Percentiles rank a stretch among this genome's conserved stretches.
Evolutionary conservation across 495 filamentous ascomycete species (phyloP).

Genomic region (Penicillium pancosmium): DNA sequence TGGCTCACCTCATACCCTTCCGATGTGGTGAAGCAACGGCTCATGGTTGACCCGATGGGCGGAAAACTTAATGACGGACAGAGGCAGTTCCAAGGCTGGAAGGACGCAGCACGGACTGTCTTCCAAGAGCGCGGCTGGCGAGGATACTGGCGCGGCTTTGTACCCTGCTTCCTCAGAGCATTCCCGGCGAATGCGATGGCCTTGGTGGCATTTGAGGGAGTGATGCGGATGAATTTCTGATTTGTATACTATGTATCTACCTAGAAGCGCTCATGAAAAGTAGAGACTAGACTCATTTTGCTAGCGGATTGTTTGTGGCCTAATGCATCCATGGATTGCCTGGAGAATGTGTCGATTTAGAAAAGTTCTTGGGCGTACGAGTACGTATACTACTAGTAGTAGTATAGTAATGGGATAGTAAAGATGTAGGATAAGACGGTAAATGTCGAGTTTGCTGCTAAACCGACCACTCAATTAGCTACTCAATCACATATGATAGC

Average conservation of each 20-base stretch:
- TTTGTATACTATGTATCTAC: neutral
- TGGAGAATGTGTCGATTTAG: too few species aligned
- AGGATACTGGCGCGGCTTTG: slow-evolving; percentile 92
- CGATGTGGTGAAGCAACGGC: slow-evolving; percentile 95
- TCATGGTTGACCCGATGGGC: slow-evolving; percentile 92
- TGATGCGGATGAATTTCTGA: slow-evolving; percentile 64
- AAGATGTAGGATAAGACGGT: neutral
- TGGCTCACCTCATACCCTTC: slow-evolving; percentile 91
- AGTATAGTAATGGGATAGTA: too few species aligned
- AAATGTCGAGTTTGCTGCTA: neutral
- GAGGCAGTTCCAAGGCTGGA: slow-evolving; percentile 74
- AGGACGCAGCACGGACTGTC: slow-evolving; percentile 75
- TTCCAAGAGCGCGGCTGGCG: slow-evolving; percentile 71
- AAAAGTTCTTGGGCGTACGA: too few species aligned
- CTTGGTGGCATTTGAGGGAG: slow-evolving; percentile 88
- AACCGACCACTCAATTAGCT: too few species aligned
- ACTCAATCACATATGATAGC: too few species aligned
- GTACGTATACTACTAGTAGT: too few species aligned
- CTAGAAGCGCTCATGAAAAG: neutral
- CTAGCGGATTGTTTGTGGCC: too few species aligned
- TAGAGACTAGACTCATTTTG: too few species aligned
- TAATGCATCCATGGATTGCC: too few species aligned
- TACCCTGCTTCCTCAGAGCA: slow-evolving; percentile 89
- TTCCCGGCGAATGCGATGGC: slow-evolving; percentile 98
- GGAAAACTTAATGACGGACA: slow-evolving; percentile 67